Percentiles rank a stretch among this genome's conserved stretches.
These are phyloP conservation scores for Syzygium aqueum DNA, from an alignment of 345 rosid genomes.

Conservation along the genomic window DNA sequence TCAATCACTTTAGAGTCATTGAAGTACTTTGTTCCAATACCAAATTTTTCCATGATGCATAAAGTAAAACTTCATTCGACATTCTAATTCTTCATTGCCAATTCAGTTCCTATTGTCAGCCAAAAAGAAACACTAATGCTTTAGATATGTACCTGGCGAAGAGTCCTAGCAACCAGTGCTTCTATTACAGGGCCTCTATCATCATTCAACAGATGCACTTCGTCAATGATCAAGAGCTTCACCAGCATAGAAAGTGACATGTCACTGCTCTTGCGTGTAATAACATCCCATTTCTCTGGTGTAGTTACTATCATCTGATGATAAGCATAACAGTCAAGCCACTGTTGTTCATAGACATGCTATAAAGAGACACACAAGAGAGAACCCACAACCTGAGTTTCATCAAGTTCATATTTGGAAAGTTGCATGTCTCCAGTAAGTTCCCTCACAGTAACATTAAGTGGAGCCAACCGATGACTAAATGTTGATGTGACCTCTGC, in stretches of 20 bases:
- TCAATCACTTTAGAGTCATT: neutral
- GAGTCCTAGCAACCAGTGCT: conserved; percentile 95
- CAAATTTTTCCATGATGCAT: neutral
- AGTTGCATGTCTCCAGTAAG: conserved; percentile 99
- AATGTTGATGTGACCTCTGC: conserved; percentile 94
- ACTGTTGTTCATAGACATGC: neutral
- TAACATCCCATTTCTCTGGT: conserved; percentile 99
- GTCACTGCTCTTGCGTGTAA: conserved; percentile 98
- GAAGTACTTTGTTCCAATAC: neutral
- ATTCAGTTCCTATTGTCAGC: neutral
- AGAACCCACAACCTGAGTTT: conserved; percentile 67
- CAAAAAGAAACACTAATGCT: conserved; percentile 2
- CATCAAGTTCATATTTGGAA: conserved; percentile 77
- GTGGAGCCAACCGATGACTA: conserved; percentile 82
- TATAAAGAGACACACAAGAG: conserved; percentile 2
- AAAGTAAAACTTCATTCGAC: neutral
- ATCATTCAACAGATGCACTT: conserved; percentile 98
- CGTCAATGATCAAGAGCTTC: conserved; percentile 94
- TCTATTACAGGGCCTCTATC: conserved; percentile 98
- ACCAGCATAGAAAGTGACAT: conserved; percentile 97
- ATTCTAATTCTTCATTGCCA: neutral
- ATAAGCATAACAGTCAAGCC: conserved; percentile 2
- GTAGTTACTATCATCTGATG: conserved; percentile 98
- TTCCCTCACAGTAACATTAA: conserved; percentile 88
- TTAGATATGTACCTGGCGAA: conserved; percentile 68